These are phyloP conservation scores for Erysimum cheiranthoides DNA, from an alignment of 345 rosid genomes.

Conservation along the genomic window DNA sequence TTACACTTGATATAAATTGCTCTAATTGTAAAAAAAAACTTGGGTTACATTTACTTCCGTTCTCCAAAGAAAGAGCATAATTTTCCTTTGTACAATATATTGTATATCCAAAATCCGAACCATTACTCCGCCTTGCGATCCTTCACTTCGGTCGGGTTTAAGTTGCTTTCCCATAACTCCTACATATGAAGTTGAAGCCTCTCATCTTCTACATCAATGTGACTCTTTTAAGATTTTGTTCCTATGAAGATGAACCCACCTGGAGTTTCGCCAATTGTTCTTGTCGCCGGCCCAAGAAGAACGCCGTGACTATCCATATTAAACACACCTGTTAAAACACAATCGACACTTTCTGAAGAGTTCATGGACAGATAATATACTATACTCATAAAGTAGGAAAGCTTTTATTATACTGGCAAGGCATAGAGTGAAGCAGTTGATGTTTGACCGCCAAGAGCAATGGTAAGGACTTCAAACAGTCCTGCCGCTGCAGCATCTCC, in stretches of 20 bases:
- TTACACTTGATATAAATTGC: not conserved
- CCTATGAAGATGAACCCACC: slow-evolving; percentile 46
- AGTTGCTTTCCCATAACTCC: slow-evolving; percentile 34
- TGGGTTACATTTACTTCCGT: not conserved
- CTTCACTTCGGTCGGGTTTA: slow-evolving; percentile 20
- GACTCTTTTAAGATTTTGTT: slow-evolving; percentile 8
- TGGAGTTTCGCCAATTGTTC: slow-evolving; percentile 70
- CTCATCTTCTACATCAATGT: slow-evolving; percentile 39
- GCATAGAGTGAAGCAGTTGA: slow-evolving; percentile 76
- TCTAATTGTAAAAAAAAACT: not conserved
- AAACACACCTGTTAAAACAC: slow-evolving; percentile 60
- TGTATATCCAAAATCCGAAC: slow-evolving; percentile 22
- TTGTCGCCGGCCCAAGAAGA: slow-evolving; percentile 75
- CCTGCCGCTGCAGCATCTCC: slow-evolving; percentile 98
- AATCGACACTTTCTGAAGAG: slow-evolving; percentile 14
- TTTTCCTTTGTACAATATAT: slow-evolving; percentile 18
- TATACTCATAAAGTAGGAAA: not conserved
- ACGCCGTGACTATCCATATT: slow-evolving; percentile 76
- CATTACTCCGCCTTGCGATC: slow-evolving; percentile 30
- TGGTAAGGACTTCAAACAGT: slow-evolving; percentile 73
- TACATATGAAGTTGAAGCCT: slow-evolving; percentile 33
- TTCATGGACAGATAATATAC: not conserved
- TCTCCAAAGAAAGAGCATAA: not conserved
- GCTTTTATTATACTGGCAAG: slow-evolving; percentile 61
- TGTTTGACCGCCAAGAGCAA: slow-evolving; percentile 66